These are phyloP conservation scores for Biscutella auriculata DNA, from an alignment of 441 rosid genomes.

Conservation along the genomic window DNA sequence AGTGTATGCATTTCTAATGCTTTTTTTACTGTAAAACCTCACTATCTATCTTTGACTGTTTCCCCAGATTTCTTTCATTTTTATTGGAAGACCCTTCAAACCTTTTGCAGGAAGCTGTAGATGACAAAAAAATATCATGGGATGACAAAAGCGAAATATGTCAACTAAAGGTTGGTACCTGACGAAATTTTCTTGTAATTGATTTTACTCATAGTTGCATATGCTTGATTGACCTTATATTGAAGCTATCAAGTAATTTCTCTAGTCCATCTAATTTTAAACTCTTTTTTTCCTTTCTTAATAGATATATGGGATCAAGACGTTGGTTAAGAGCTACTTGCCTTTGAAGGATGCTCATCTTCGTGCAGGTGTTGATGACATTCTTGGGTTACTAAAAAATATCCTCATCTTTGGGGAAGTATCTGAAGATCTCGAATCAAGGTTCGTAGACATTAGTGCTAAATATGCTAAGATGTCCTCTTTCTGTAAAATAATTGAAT, in stretches of 20 bases:
- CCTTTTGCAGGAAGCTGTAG: conserved; percentile 55
- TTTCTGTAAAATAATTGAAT: conserved; percentile 14
- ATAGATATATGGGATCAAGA: conserved; percentile 91
- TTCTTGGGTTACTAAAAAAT: conserved; percentile 56
- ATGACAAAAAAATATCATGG: conserved; percentile 46
- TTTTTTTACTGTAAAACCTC: conserved; percentile 18
- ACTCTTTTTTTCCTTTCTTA: background rate
- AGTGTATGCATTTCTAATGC: conserved; percentile 41
- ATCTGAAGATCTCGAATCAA: conserved; percentile 67
- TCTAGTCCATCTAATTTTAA: conserved; percentile 8
- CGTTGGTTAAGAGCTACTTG: conserved; percentile 90
- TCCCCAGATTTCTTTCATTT: conserved; percentile 3
- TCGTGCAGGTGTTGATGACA: conserved; percentile 71
- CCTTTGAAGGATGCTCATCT: conserved; percentile 94
- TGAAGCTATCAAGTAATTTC: conserved; percentile 8
- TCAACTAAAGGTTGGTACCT: conserved; percentile 69
- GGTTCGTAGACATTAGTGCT: conserved; percentile 30
- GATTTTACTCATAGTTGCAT: background rate
- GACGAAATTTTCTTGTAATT: background rate
- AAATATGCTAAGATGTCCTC: conserved; percentile 2
- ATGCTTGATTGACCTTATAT: background rate
- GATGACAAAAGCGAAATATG: conserved; percentile 79
- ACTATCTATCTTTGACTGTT: background rate
- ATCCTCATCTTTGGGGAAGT: conserved; percentile 71
- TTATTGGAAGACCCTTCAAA: conserved; percentile 3